Conservation (phyloP, 2,329 filamentous ascomycete species). For the Lachnum nothofagi region DNA sequence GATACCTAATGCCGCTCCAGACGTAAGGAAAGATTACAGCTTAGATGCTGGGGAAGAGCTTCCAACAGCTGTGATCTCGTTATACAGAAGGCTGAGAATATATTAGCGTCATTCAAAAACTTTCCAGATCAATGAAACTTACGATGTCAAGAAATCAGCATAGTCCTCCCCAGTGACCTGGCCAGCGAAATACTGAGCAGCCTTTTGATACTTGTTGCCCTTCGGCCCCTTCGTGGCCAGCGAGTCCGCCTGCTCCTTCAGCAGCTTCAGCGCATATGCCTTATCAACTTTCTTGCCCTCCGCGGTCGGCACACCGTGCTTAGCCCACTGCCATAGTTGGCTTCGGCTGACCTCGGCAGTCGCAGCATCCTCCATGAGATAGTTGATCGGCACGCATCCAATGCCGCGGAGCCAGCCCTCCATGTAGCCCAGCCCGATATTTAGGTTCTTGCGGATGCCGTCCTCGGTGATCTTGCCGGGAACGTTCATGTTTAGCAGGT, state of each 20-base stretch:
- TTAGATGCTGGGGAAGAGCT: slow-evolving; percentile 31
- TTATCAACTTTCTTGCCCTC: slow-evolving; percentile 94
- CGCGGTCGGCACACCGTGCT: slow-evolving; percentile 65
- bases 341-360: slow-evolving; percentile 92
- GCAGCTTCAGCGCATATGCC: slow-evolving; percentile 77
- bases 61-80: slow-evolving; percentile 76
- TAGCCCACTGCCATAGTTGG: slow-evolving; percentile 96
- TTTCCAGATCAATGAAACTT: slow-evolving; percentile 37
- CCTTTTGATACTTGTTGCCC: slow-evolving; percentile 88
- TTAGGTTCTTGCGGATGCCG: slow-evolving; percentile 94
- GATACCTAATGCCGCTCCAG: slow-evolving; percentile 10
- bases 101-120: slow-evolving; percentile 3
- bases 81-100: slow-evolving; percentile 67
- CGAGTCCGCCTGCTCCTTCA: slow-evolving; percentile 78
- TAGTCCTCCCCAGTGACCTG: slow-evolving; percentile 98
- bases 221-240: slow-evolving; percentile 69
- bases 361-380: slow-evolving; percentile 95
- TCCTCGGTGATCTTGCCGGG: slow-evolving; percentile 87
- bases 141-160: slow-evolving; percentile 88
- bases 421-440: slow-evolving; percentile 96
- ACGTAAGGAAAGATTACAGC: slow-evolving; percentile 20
- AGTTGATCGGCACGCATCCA: slow-evolving; percentile 96
- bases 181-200: slow-evolving; percentile 83
- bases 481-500: slow-evolving; percentile 97
- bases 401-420: slow-evolving; percentile 95